Conservation (phyloP, 352 stramenopile species). For the Globisporangium okanoganense region DNA sequence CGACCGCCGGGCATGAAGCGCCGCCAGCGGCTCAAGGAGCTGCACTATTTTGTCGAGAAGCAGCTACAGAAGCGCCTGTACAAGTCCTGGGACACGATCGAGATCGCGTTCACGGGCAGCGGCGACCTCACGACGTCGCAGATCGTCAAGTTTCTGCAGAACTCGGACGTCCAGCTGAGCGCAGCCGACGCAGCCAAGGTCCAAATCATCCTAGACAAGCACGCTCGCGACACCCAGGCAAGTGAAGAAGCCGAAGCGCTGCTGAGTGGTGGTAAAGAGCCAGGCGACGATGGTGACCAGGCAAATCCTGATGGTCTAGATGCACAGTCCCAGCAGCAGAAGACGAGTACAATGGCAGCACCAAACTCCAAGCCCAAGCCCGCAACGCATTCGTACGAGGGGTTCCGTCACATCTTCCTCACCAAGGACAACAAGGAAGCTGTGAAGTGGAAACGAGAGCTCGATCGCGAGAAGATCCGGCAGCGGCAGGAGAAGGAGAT, state of each 20-base stretch:
- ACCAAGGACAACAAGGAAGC: conserved; percentile 42
- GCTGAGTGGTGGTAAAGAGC: not conserved
- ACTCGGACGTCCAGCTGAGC: conserved; percentile 66
- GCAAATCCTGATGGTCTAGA: not conserved
- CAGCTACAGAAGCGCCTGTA: conserved; percentile 68
- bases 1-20: conserved; percentile 41
- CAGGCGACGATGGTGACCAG: not conserved
- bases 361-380: conserved; percentile 9
- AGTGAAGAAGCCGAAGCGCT: not conserved
- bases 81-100: conserved; percentile 67
- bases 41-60: conserved; percentile 59
- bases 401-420: conserved; percentile 64
- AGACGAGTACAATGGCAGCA: not conserved
- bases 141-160: conserved; percentile 69
- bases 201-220: conserved; percentile 52
- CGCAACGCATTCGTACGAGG: conserved; percentile 50
- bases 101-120: conserved; percentile 60
- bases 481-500: conserved; percentile 66
- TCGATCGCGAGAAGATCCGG: conserved; percentile 55
- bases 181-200: conserved; percentile 51
- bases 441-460: conserved; percentile 59
- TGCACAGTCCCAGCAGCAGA: not conserved
- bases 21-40: conserved; percentile 48
- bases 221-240: conserved; percentile 13
- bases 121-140: conserved; percentile 60